Conservation (phyloP, 2,329 filamentous ascomycete genomes). For the Claviceps digitariae region DNA sequence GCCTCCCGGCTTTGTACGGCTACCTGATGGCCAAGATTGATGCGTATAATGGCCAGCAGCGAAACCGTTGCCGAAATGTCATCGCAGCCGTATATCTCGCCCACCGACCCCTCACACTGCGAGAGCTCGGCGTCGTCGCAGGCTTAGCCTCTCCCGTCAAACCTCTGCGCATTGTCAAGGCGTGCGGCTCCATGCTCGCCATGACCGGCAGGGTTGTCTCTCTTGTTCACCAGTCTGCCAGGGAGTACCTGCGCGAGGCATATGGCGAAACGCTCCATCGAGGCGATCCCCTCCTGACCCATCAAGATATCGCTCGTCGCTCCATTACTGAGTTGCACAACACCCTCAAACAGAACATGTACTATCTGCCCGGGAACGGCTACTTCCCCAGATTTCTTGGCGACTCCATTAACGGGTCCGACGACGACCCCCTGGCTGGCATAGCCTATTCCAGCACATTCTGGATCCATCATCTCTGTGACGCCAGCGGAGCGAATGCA, state of each 20-base stretch:
- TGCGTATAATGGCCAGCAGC: neutral
- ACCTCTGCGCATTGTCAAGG: slow-evolving; percentile 13
- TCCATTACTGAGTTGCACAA: slow-evolving; percentile 20
- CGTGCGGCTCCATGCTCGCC: slow-evolving; percentile 25
- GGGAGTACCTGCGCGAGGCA: slow-evolving; percentile 22
- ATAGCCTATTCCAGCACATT: slow-evolving; percentile 17
- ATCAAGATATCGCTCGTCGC: slow-evolving; percentile 19
- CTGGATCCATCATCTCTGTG: slow-evolving; percentile 21
- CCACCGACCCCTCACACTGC: slow-evolving; percentile 21
- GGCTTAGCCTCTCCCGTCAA: slow-evolving; percentile 8
- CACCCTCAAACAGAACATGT: slow-evolving; percentile 24
- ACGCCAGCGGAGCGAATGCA: neutral
- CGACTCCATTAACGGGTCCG: slow-evolving; percentile 4
- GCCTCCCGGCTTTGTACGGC: slow-evolving; percentile 3
- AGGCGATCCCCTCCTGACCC: slow-evolving; percentile 11
- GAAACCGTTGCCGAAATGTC: slow-evolving; percentile 3
- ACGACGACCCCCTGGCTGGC: slow-evolving; percentile 9
- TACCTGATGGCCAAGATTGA: slow-evolving; percentile 5
- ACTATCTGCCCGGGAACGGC: slow-evolving; percentile 13
- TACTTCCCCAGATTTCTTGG: slow-evolving; percentile 11
- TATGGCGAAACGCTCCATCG: slow-evolving; percentile 16
- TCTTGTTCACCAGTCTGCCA: slow-evolving; percentile 30
- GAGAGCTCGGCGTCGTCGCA: slow-evolving; percentile 18
- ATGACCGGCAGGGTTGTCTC: slow-evolving; percentile 17
- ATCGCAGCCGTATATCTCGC: slow-evolving; percentile 11